Base-by-base conservation (phyloP, 257 asterid genomes). In the Nicotiana tabacum region DNA sequence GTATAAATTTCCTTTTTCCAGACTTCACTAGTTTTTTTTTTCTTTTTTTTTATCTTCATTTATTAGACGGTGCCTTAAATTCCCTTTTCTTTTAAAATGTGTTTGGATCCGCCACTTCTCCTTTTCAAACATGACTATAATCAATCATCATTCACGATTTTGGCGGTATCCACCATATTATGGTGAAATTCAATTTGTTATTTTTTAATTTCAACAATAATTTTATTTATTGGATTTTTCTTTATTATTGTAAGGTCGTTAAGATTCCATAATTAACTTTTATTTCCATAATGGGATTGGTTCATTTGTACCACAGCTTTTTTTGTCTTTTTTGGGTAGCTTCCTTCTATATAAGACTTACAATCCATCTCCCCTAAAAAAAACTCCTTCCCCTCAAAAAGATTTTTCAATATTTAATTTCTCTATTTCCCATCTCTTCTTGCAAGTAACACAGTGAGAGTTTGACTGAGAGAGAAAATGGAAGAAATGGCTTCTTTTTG, bases 401-500 rank as follows among this genome's bases (percentile, higher is more conserved):
- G 21, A n/a, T 9, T 69, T 39, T 76, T 46, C 64, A 61, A 88
- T n/a, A 46, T 77, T 76, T 69, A 85, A 39, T 87, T 78, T 29
- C 70, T 78, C 10, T 67, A 43, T 46, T 11, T 68, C 64, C 24
- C 17, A 66, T 37, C 70, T 37, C 81, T 29, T 2, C 35, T 24
- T 64, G 6, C 46, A 43, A 10, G 12, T 32, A 16, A 62, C 16
- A 6, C 78, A 66, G 80, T 61, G 53, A 76, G 69, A 58, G 29
- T 70, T 65, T 62, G 62, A 66, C 56, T 56, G 9, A 51, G 27
- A 58, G 21, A 51, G 13, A 80, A 21, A 86, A 92, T 92, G 94
- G 92, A 86, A n/a, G 97, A 92, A 43, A 87, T 93, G 86, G 82
- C 90, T 84, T 84, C 93, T 79, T 74, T 88, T 7, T 94, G 94